Conservation (phyloP, 345 rosid species). For the Theobroma cacao region DNA sequence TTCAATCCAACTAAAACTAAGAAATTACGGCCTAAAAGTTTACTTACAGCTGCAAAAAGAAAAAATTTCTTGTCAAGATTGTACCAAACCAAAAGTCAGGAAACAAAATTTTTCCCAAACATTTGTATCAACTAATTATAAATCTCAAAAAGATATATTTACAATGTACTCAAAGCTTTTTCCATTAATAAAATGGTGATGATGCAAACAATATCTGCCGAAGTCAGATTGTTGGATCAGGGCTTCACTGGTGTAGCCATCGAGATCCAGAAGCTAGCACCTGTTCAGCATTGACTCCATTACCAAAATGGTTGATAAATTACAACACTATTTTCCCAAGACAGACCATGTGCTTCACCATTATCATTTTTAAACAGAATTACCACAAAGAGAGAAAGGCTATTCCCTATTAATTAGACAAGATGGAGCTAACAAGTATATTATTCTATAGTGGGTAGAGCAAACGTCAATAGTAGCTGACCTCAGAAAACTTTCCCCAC, state of each 20-base stretch:
- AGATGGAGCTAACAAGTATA: neutral
- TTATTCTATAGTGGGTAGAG: neutral
- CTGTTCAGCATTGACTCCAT: neutral
- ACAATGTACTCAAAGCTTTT: neutral
- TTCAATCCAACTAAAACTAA: neutral
- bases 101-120: neutral
- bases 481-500: neutral
- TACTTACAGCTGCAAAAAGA: neutral
- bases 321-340: neutral
- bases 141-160: neutral
- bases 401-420: neutral
- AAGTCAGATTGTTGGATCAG: neutral
- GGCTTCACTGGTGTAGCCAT: neutral
- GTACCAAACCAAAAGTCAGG: neutral
- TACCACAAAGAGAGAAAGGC: neutral
- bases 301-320: neutral
- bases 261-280: neutral
- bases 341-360: neutral
- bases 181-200: neutral
- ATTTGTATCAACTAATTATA: neutral
- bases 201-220: neutral
- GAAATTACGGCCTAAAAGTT: neutral
- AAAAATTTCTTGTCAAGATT: neutral
- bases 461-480: neutral
- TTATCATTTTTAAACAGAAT: constrained; percentile 4